phyloP scores from a whole-genome alignment of 1,284 basidiomycete genomes.

The Microbotryum saponariae region DNA sequence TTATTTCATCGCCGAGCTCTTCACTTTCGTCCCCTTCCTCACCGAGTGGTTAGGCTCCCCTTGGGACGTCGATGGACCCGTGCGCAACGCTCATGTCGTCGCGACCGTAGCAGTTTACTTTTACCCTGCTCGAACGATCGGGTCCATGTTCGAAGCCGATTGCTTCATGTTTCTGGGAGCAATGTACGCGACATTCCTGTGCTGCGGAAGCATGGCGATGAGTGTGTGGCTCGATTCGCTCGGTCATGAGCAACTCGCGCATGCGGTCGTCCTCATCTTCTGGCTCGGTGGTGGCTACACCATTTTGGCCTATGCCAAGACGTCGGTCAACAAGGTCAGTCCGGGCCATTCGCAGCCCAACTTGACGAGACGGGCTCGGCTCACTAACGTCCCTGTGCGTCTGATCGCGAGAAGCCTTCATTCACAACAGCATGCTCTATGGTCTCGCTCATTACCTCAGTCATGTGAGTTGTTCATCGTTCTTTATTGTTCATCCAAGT shows the following conservation, averaged over 20 bases:
- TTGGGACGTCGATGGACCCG: conserved; percentile 35
- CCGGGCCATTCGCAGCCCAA: conserved; percentile 26
- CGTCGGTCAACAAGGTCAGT: conserved; percentile 80
- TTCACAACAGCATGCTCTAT: conserved; percentile 67
- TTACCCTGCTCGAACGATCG: conserved; percentile 28
- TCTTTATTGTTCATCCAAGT: too few species aligned
- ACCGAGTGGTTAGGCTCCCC: conserved; percentile 36
- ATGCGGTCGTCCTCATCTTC: conserved; percentile 52
- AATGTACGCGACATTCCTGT: conserved; percentile 63
- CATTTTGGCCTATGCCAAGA: conserved; percentile 73
- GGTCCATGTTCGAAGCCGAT: conserved; percentile 75
- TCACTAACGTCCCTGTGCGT: neutral
- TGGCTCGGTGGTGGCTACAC: conserved; percentile 81
- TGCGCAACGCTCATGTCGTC: conserved; percentile 36
- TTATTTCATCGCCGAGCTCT: conserved; percentile 81
- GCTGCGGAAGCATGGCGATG: conserved; percentile 57
- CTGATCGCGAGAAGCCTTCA: conserved; percentile 2
- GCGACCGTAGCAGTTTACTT: conserved; percentile 35
- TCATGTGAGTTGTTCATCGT: conserved; percentile 45
- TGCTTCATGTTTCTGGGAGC: conserved; percentile 62
- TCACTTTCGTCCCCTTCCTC: conserved; percentile 70
- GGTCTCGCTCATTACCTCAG: conserved; percentile 70
- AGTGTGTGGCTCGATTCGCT: conserved; percentile 39
- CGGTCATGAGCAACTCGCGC: conserved; percentile 44
- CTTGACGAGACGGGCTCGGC: neutral